Evolutionary conservation across 192 early-diverging fungal species (phyloP), one percentile per base, ranked within the genome.

Genomic region (Chytriomyces sp.): DNA sequence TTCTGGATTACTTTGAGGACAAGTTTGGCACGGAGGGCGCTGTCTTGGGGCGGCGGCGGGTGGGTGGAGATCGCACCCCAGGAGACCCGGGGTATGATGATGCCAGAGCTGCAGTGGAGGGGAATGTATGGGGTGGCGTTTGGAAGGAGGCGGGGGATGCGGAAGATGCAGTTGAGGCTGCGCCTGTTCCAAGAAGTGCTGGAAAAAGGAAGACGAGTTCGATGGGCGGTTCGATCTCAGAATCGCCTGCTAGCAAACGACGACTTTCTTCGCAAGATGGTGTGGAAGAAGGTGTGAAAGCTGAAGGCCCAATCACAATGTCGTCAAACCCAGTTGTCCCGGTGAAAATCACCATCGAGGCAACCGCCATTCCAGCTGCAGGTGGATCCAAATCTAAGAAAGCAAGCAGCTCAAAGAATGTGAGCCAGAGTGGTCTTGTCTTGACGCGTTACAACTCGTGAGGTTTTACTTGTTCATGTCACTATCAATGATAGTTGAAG

Each of bases 371-470:
- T 49, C 12, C 44, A 49, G 44, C n/a, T 10, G 56, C 56, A 17
- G 56, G 12, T 14, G 28, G 19, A 32, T 14, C 14, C 12, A 32
- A 30, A 32, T 14, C 56, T 17, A 32, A 25, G 31, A 58, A 14
- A 1, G 28, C 22, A 12, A 25, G 19, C 28, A 22, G 19, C 56
- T 58, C 56, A 32, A 58, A 58, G 28, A 17, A 12, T 14, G 56
- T 58, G 22, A 30, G 26, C 56, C 17, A 58, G 28, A 28, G 28
- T 28, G 63, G 63, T 26, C 19, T 22, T 10, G 52, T 17, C n/a
- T 33, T 65, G 63, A 65, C 63, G 2, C 22, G 34, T 26, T 65
- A 65, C 40, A 65, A 65, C 40, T 49, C 28, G 63, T 65, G 5
- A 12, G 56, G 12, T 14, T 58, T 58, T 58, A 6, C 26, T 19